Evolutionary conservation across 768 basidiomycete species (phyloP).

Genomic region (Kondoa malvinella): DNA sequence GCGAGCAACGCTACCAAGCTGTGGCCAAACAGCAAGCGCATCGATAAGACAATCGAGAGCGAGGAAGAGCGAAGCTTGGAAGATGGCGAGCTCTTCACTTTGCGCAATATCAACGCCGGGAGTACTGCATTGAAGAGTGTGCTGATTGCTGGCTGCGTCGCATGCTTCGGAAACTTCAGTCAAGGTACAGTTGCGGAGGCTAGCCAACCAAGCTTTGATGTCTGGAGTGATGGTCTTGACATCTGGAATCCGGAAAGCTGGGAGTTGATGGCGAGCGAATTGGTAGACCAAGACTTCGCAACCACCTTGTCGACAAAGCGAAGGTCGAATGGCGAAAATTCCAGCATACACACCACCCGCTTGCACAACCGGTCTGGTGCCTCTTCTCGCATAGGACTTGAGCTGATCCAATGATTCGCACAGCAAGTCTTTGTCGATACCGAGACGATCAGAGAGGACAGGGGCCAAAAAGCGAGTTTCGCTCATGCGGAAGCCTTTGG

Average conservation of each 20-base stretch:
- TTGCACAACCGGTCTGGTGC: constrained; percentile 31
- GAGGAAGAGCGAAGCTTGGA: constrained; percentile 31
- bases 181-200: constrained; percentile 27
- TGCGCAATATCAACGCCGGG: constrained; percentile 14
- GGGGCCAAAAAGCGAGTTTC: constrained; percentile 31
- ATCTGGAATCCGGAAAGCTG: constrained; percentile 33
- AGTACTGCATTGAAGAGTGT: constrained; percentile 8
- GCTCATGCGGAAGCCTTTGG: constrained; percentile 31
- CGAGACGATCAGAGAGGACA: constrained; percentile 29
- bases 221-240: constrained; percentile 26
- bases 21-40: constrained; percentile 29
- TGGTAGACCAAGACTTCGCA: constrained; percentile 33
- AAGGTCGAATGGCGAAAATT: constrained; percentile 31
- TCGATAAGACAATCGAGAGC: constrained; percentile 30
- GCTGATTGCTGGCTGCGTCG: constrained; percentile 15
- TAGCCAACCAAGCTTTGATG: constrained; percentile 28
- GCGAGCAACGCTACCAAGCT: constrained; percentile 27
- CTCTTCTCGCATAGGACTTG: constrained; percentile 33
- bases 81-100: constrained; percentile 29
- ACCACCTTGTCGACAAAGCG: constrained; percentile 20
- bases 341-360: constrained; percentile 31
- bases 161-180: constrained; percentile 25
- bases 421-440: constrained; percentile 32
- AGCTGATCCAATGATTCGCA: constrained; percentile 23
- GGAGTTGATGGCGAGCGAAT: constrained; percentile 33